Base-by-base conservation (phyloP, 1,284 basidiomycete genomes). In the Fomitopsis pinicola region DNA sequence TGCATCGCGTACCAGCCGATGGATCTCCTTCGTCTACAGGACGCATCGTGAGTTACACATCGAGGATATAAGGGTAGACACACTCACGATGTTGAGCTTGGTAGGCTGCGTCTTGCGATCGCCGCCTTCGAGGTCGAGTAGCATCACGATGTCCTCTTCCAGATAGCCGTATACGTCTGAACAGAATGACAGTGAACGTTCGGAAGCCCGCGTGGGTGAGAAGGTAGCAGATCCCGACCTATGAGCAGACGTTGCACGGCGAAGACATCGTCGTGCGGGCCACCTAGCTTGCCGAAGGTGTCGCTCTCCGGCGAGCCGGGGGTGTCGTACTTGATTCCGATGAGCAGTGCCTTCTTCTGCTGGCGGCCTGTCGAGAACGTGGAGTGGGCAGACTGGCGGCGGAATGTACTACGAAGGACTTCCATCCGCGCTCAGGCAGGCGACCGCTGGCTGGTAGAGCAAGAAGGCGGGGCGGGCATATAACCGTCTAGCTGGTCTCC, bases 61-160 rank as follows among this genome's bases (percentile, higher is more conserved):
- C 1, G 33, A 10, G 26, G 9, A 14, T 8, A 12, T 1, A 8
- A 48, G 8, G 28, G 15, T 26, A 19, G 36, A 45, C 28, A 7
- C 12, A 62, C 66, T 42, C 46, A 67, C 66, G 22, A 67, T 66
- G 42, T 67, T 66, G 5, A 19, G 55, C 28, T 58, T 58, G 5
- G 66, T 62, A 2, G 66, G 60, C 59, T 40, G 59, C 42, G 17
- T 42, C 40, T 6, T 44, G 28, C 14, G 48, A 26, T 8, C 55
- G 36, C 48, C 50, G 3, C 42, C 58, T 38, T 63, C 50, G 5
- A 36, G 45, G 42, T 66, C 65, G n/a, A 63, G 35, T 50, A 66
- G 42, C 42, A 66, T 42, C 5, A 58, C 53, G 38, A 66, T 52
- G 50, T 66, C 55, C 52, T 58, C 63, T 33, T 40, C 42, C 14